Evolutionary conservation across 2,329 filamentous ascomycete genomes (phyloP), one percentile per base, ranked within the genome.

Genomic region (Chalaropsis ovoidea): DNA sequence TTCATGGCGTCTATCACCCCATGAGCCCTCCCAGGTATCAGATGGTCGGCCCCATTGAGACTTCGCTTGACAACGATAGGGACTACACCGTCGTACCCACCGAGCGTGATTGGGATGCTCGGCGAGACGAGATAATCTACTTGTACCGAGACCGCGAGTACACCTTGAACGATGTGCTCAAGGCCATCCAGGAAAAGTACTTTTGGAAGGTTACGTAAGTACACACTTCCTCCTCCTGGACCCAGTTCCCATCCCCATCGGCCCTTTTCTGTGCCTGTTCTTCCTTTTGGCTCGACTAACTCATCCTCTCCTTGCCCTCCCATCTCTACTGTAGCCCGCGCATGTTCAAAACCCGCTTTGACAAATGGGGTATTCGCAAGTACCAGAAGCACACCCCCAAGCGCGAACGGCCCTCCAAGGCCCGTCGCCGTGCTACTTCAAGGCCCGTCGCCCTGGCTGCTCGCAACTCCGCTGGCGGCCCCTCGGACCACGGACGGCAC

Each of bases 321-420:
- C 24, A 2, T n/a, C 22, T 39, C 35, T 22, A 8, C 19, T 11
- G 10, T n/a, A 68, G 67, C 13, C 61, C 63, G 2, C 67, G 67
- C 22, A 68, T 68, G 67, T 68, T 68, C 60, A 68, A 68, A 41
- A 65, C 67, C 17, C 63, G 67, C 27, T 68, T 68, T 19, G 64
- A 68, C 42, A 68, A 65, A 49, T 68, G 67, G 67, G 64, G 64
- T 3, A 65, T 68, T 19, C 67, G 67, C 19, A 68, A 68, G 58
- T 68, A 68, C 42, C 64, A 68, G 56, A 65, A 56, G 15, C 67
- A 65, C 17, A 61, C 60, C 42, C 17, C 35, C 41, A 58, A 41
- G 1, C 62, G 54, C 3, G 42, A 22, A 3, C 62, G 65, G 13
- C 19, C 65, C 2, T 31, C 6, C n/a, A 63, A 47, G 24, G 1